A percentile compares a stretch with the other conserved stretches of the same genome.
phyloP scores from a whole-genome alignment of 2,329 filamentous ascomycete genomes.

The Aspergillus sp. region DNA sequence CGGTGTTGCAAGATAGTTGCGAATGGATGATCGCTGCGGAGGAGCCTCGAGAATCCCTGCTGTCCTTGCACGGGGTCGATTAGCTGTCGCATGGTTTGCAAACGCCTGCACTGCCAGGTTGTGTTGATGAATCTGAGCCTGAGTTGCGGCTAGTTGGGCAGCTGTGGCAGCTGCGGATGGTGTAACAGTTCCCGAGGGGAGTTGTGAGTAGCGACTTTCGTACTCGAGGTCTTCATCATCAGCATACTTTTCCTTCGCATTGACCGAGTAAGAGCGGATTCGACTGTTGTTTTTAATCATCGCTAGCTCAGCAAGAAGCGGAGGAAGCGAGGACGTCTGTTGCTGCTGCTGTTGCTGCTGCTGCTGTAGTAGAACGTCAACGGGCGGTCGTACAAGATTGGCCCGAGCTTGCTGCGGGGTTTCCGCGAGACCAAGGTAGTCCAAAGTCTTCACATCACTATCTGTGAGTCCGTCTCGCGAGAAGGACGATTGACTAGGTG shows the following conservation, averaged over 20 bases:
- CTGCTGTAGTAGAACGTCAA: constrained; percentile 52
- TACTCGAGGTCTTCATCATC: constrained; percentile 83
- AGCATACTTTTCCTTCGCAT: constrained; percentile 96
- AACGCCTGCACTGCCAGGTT: constrained; percentile 93
- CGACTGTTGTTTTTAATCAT: constrained; percentile 79
- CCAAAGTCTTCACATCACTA: constrained; percentile 86
- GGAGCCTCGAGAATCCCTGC: constrained; percentile 86
- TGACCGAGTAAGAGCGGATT: constrained; percentile 96
- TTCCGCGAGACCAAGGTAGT: constrained; percentile 93
- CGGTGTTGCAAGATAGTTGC: constrained; percentile 75
- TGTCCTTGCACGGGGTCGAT: constrained; percentile 82
- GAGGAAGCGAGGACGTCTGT: constrained; percentile 43
- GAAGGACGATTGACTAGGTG: constrained; percentile 81
- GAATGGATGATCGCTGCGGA: constrained; percentile 61
- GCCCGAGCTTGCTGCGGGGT: constrained; percentile 80
- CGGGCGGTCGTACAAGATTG: constrained; percentile 64
- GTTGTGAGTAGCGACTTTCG: constrained; percentile 56
- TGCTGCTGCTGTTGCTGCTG: constrained; percentile 55
- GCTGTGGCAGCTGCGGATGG: constrained; percentile 58
- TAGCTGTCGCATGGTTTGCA: constrained; percentile 77
- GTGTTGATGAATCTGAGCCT: constrained; percentile 77
- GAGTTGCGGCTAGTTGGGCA: constrained; percentile 60
- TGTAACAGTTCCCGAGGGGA: constrained; percentile 61
- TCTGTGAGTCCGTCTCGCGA: constrained; percentile 82
- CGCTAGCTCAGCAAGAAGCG: constrained; percentile 71